Percentiles rank a stretch among this genome's conserved stretches.
Conservation (phyloP, 1,284 basidiomycete genomes). For the Vanrija humicola region DNA sequence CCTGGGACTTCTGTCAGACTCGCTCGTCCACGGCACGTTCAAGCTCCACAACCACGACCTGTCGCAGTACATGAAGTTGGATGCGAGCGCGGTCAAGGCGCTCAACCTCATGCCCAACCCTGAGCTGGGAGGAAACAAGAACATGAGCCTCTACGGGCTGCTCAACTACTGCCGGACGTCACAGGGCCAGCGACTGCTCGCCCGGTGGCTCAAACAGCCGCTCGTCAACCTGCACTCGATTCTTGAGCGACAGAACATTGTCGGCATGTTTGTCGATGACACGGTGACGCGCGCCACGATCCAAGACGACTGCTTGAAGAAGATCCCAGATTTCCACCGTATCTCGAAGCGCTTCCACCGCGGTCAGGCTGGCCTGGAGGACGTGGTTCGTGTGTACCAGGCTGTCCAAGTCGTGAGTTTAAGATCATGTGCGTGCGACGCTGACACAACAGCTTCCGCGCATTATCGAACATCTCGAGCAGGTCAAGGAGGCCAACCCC, state of each 20-base stretch:
- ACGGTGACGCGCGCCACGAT: constrained; percentile 57
- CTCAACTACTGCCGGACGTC: constrained; percentile 95
- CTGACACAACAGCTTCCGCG: constrained; percentile 58
- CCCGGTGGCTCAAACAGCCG: constrained; percentile 95
- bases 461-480: constrained; percentile 62
- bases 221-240: constrained; percentile 92
- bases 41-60: constrained; percentile 82
- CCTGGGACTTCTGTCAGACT: constrained; percentile 75
- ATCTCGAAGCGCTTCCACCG: constrained; percentile 91
- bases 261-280: constrained; percentile 82
- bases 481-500: constrained; percentile 23
- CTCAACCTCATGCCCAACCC: constrained; percentile 78
- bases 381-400: constrained; percentile 95
- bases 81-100: constrained; percentile 88
- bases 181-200: constrained; percentile 86
- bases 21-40: constrained; percentile 77
- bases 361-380: constrained; percentile 77
- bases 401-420: constrained; percentile 58
- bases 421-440: constrained; percentile 38
- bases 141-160: constrained; percentile 81
- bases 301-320: constrained; percentile 78
- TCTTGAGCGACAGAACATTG: constrained; percentile 74
- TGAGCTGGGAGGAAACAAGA: constrained; percentile 59
- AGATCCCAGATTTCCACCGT: constrained; percentile 92
- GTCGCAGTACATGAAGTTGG: constrained; percentile 90